phyloP scores from a whole-genome alignment of 1,284 basidiomycete species.

The Boletus sp. region DNA sequence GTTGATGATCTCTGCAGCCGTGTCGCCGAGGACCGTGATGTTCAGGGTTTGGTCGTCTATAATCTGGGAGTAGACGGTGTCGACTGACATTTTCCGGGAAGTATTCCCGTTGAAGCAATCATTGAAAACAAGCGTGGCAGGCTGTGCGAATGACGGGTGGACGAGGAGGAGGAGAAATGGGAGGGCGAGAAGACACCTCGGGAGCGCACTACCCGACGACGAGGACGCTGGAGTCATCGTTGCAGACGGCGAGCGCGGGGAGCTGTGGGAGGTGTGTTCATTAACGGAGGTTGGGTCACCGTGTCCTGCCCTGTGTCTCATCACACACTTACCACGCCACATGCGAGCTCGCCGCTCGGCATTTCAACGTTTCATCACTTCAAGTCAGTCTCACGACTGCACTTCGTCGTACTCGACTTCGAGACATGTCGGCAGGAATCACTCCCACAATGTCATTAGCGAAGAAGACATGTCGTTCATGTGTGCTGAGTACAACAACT shows the following conservation, averaged over 20 bases:
- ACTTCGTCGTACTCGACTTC: neutral
- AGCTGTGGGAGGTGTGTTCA: constrained; percentile 15
- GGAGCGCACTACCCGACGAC: constrained; percentile 1
- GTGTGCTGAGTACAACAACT: neutral
- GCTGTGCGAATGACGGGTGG: constrained; percentile 40
- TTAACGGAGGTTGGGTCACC: constrained; percentile 13
- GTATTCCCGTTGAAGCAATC: constrained; percentile 61
- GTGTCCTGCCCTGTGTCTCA: constrained; percentile 4
- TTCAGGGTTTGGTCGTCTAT: constrained; percentile 57
- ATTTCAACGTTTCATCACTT: neutral
- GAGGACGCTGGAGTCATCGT: constrained; percentile 22
- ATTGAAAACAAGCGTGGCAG: constrained; percentile 49
- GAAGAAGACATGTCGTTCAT: neutral
- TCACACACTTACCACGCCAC: constrained; percentile 25
- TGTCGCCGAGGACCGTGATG: constrained; percentile 62
- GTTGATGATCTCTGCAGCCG: constrained; percentile 57
- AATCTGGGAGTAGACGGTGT: constrained; percentile 74
- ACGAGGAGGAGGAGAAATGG: constrained; percentile 22
- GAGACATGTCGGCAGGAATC: neutral
- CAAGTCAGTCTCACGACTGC: neutral
- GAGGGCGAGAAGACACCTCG: constrained; percentile 7
- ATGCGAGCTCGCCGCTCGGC: neutral
- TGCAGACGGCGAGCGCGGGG: constrained; percentile 12
- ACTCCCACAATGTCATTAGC: neutral
- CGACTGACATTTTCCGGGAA: constrained; percentile 62